Base-by-base conservation (phyloP, 2,329 filamentous ascomycete genomes). In the Colletotrichum musae region DNA sequence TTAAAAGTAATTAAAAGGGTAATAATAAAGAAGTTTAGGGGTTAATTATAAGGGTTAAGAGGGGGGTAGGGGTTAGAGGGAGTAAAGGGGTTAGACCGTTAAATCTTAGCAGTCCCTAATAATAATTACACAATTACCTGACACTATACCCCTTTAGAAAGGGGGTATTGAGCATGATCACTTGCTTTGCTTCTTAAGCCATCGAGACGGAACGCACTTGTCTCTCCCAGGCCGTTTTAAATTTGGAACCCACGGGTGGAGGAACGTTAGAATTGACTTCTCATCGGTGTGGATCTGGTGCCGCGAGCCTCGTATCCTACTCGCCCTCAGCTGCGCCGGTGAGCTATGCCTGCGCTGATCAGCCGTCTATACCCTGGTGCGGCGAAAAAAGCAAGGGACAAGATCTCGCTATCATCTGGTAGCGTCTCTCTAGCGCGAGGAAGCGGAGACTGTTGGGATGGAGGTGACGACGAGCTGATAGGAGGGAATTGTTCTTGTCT, bases 321-420 rank as follows among this genome's bases (percentile, higher is more conserved):
- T 66, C 43, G 62, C n/a, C 32, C 43, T 54, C 66, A 57, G 41
- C 43, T 51, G 36, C 62, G 32, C 51, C 54, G 66, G 32, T 56
- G 61, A 60, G 56, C 56, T 21, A 60, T 64, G 43, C 61, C 56
- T 66, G 66, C 50, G 66, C 36, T 32, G 45, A 66, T 66, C 61
- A 56, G 56, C 62, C 62, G 41, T 50, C 60, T 41, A 9, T 26
- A 28, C 43, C 48, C 36, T n/a, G 56, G 50, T 4, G 50, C 28
- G 18, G 36, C 56, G 50, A 32, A 39, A 24, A 39, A 18, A 52
- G 21, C 32, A 32, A 5, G 54, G 16, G 41, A 18, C 41, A 36
- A 32, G 10, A 32, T 39, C 21, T 45, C 36, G 9, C 26, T 45
- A 32, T 15, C 36, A 9, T 24, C 32, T 15, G 15, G 24, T 47